Percentiles rank a stretch among this genome's conserved stretches.
These are phyloP conservation scores for Dendrobium huoshanense DNA, from an alignment of 106 monocot species.

Conservation along the genomic window DNA sequence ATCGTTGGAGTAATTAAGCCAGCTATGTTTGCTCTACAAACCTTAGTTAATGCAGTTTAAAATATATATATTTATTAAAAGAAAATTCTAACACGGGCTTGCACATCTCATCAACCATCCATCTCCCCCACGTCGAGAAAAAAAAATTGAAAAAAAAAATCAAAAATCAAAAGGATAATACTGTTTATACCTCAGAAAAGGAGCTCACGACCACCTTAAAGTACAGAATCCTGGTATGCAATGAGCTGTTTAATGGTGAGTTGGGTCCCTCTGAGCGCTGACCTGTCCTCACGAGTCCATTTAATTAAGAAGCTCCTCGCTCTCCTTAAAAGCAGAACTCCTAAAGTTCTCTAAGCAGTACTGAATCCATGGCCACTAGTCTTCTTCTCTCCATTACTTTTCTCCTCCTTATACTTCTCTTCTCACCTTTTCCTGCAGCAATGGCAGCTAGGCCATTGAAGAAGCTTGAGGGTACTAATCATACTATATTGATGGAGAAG, in stretches of 20 bases:
- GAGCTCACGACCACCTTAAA: not conserved
- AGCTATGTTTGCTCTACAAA: no score
- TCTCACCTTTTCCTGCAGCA: not conserved
- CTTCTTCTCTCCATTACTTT: not conserved
- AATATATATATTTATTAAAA: no score
- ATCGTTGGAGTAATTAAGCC: no score
- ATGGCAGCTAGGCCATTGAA: not conserved
- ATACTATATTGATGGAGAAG: not conserved
- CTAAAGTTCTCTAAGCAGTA: not conserved
- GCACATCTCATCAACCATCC: no score
- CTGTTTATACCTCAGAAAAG: no score
- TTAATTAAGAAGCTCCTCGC: not conserved
- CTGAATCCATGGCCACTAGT: not conserved
- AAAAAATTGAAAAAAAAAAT: no score
- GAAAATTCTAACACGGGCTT: no score
- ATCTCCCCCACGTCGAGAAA: no score
- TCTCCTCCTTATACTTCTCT: constrained; percentile 3
- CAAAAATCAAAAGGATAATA: no score
- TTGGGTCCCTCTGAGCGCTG: not conserved
- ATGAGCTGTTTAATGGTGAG: constrained; percentile 11
- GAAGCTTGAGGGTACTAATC: not conserved
- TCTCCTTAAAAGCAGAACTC: not conserved
- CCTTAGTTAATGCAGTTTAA: no score
- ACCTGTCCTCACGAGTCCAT: constrained; percentile 17
- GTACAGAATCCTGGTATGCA: constrained; percentile 6